phyloP scores from a whole-genome alignment of 495 filamentous ascomycete genomes.

The Daldinia concentrica region DNA sequence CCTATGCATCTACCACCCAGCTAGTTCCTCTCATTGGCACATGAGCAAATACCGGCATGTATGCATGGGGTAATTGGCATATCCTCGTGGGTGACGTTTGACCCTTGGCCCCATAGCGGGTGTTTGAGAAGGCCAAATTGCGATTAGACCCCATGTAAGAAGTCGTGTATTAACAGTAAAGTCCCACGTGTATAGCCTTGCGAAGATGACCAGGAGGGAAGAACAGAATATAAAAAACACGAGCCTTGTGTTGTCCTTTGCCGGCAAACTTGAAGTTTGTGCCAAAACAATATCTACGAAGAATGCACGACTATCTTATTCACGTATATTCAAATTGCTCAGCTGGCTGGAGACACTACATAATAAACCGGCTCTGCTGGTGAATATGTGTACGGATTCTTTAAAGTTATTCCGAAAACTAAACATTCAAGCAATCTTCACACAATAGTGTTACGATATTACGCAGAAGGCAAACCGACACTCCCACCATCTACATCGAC shows the following conservation, averaged over 20 bases:
- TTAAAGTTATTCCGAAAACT: background rate
- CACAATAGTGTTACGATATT: background rate
- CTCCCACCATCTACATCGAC: background rate
- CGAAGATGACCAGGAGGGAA: background rate
- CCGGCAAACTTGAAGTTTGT: background rate
- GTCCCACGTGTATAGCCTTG: conserved; percentile 27
- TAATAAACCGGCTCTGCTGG: background rate
- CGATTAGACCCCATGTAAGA: conserved; percentile 19
- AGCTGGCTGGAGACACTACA: background rate
- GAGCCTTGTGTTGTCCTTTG: background rate
- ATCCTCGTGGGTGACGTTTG: conserved; percentile 20
- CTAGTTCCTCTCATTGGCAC: background rate
- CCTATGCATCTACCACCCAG: background rate
- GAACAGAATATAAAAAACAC: conserved; percentile 15
- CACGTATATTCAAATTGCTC: background rate
- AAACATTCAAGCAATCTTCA: background rate
- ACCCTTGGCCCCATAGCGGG: conserved; percentile 22
- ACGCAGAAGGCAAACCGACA: background rate
- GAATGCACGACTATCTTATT: conserved; percentile 6
- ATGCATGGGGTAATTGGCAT: conserved; percentile 5
- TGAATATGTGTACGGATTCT: background rate
- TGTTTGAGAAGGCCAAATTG: background rate
- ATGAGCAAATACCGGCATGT: background rate
- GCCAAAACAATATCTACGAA: background rate
- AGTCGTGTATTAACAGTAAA: conserved; percentile 14